Base-by-base conservation (phyloP, 371 early-diverging fungal species). In the Mucor saturninus region DNA sequence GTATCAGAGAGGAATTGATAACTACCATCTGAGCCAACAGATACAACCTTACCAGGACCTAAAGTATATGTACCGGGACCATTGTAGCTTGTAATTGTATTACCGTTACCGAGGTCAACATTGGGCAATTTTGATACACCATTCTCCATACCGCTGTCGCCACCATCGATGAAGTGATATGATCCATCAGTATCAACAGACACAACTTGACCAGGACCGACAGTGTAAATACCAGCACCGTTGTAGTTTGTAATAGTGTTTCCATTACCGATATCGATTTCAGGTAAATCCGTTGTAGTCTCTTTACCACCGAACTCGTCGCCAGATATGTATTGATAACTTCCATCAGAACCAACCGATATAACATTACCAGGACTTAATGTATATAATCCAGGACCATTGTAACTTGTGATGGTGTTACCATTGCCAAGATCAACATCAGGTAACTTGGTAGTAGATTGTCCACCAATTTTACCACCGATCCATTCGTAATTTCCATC, bases 151-250 rank as follows among this genome's bases (percentile, higher is more conserved):
- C 10, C 14, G 11, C 10, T 14, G 11, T 50, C 59, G 39, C 10
- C 26, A 15, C 59, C 59, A 7, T 39, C 10, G 14, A 59, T 26
- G 9, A 38, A 59, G 1, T 35, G 14, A 15, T 59, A 59, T 9
- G 11, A 5, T 6, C 59, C 59, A 29, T 29, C n/a, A 39, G 50
- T 2, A 30, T 2, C 21, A 40, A 62, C 43, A 15, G 50, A 48
- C 2, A 56, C n/a, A 21, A 62, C 42, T 35, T 21, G 13, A n/a
- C 21, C 38, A 11, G 42, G 8, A 15, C 50, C 39, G 29, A 61
- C 43, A 8, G 62, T 49, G 13, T 62, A 62, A 11, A 49, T 39
- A 21, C 62, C 62, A n/a, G 56, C 43, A 30, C 62, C 62, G 11
- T 29, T 29, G 45, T 8, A 10, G 53, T 28, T 6, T 49, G 4